A percentile compares a stretch with the other conserved stretches of the same genome.
Evolutionary conservation across 2,329 filamentous ascomycete genomes (phyloP).

Genomic region (Volutella citrinella): DNA sequence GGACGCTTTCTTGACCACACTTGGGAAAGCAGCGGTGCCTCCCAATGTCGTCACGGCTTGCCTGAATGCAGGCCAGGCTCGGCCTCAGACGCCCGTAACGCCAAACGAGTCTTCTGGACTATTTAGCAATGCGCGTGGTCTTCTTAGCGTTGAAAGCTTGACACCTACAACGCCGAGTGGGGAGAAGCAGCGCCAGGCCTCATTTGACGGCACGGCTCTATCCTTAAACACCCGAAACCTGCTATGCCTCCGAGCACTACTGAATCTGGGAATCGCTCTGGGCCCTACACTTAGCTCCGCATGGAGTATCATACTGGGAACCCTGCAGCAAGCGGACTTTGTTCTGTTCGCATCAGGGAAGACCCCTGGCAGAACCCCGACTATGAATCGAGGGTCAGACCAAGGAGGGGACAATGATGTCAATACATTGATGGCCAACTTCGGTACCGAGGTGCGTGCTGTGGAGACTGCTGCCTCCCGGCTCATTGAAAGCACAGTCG

Average conservation of each 20-base stretch:
- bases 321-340: constrained; percentile 87
- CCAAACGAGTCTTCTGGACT: constrained; percentile 52
- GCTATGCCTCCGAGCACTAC: constrained; percentile 80
- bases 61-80: constrained; percentile 46
- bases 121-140: constrained; percentile 66
- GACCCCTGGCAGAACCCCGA: constrained; percentile 48
- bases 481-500: constrained; percentile 85
- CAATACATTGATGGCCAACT: constrained; percentile 56
- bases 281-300: constrained; percentile 81
- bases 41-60: constrained; percentile 68
- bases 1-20: constrained; percentile 90
- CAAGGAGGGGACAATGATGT: constrained; percentile 50
- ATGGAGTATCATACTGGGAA: constrained; percentile 90
- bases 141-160: constrained; percentile 72
- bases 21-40: constrained; percentile 90
- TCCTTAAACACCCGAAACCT: constrained; percentile 84
- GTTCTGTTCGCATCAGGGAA: constrained; percentile 68
- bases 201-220: constrained; percentile 50
- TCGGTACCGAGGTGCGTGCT: constrained; percentile 78
- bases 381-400: constrained; percentile 45
- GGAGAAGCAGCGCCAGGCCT: constrained; percentile 59
- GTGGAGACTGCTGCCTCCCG: constrained; percentile 85
- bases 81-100: constrained; percentile 42
- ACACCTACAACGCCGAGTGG: constrained; percentile 52
- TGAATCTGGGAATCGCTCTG: constrained; percentile 94